Conservation (phyloP, 257 asterid genomes). For the Fraxinus cuspidata region DNA sequence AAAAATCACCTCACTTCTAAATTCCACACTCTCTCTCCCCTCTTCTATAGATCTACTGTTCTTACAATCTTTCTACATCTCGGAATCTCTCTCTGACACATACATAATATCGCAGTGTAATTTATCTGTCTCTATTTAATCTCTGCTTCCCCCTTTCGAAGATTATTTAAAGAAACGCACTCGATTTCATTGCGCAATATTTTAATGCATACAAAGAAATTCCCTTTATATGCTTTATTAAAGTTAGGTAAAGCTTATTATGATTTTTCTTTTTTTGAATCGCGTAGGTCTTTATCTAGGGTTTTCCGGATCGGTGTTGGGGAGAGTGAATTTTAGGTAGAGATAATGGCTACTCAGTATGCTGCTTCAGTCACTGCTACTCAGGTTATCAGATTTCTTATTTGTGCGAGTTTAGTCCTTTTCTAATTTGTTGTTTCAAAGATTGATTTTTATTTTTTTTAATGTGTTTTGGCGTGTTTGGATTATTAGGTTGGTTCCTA, state of each 20-base stretch:
- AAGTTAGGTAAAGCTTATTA: not conserved
- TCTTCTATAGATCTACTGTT: not conserved
- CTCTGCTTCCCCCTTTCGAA: not conserved
- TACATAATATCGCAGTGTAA: not conserved
- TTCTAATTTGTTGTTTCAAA: not conserved
- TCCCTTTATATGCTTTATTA: not conserved
- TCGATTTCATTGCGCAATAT: not conserved
- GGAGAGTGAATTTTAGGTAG: not conserved
- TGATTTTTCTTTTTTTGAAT: not conserved
- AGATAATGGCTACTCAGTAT: constrained; percentile 40
- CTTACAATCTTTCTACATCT: not conserved
- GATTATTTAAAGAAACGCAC: not conserved
- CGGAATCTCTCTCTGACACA: not conserved
- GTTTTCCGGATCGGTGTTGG: constrained; percentile 22
- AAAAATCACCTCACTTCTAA: not conserved
- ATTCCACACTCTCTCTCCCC: not conserved
- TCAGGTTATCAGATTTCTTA: constrained; percentile 31
- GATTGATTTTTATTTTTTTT: not conserved
- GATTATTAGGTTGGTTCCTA: constrained; percentile 70
- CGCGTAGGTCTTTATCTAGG: constrained; percentile 32
- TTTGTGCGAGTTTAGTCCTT: not conserved
- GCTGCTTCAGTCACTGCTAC: constrained; percentile 40
- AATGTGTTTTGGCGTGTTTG: too few relatives aligned
- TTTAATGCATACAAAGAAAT: not conserved
- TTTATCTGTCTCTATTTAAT: not conserved